These are phyloP conservation scores for Comarum palustre DNA, from an alignment of 306 rosid genomes.

Conservation along the genomic window DNA sequence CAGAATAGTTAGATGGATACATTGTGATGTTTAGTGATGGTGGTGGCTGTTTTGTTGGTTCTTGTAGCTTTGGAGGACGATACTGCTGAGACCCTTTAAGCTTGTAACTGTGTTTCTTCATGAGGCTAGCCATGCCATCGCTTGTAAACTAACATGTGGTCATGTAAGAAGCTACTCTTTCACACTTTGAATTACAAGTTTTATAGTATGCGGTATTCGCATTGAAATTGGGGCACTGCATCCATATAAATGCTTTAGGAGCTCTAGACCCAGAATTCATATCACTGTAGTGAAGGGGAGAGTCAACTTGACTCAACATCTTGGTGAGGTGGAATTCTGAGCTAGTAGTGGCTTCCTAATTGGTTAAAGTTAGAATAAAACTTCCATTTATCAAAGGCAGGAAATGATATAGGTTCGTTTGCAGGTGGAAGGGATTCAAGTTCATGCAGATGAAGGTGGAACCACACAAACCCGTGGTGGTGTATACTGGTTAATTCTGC, in stretches of 20 bases:
- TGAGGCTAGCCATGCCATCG: slow-evolving; percentile 69
- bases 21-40: neutral
- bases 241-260: neutral
- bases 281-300: neutral
- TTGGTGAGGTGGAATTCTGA: neutral
- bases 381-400: neutral
- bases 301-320: neutral
- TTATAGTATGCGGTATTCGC: too few species aligned
- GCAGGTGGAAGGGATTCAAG: slow-evolving; percentile 77
- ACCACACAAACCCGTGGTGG: slow-evolving; percentile 75
- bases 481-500: slow-evolving; percentile 60
- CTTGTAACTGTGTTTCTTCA: slow-evolving; percentile 68
- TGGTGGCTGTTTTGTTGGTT: neutral
- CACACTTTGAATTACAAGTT: neutral
- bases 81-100: slow-evolving; percentile 62
- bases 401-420: slow-evolving; percentile 12
- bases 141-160: slow-evolving; percentile 59
- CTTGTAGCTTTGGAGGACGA: slow-evolving; percentile 65
- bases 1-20: neutral
- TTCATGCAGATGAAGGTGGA: slow-evolving; percentile 66
- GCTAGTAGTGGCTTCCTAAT: neutral
- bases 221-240: too few species aligned
- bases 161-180: slow-evolving; percentile 40
- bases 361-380: neutral
- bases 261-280: neutral